A percentile compares a stretch with the other conserved stretches of the same genome.
Conservation (phyloP, 78 protist species). For the Ministeria vibrans region DNA sequence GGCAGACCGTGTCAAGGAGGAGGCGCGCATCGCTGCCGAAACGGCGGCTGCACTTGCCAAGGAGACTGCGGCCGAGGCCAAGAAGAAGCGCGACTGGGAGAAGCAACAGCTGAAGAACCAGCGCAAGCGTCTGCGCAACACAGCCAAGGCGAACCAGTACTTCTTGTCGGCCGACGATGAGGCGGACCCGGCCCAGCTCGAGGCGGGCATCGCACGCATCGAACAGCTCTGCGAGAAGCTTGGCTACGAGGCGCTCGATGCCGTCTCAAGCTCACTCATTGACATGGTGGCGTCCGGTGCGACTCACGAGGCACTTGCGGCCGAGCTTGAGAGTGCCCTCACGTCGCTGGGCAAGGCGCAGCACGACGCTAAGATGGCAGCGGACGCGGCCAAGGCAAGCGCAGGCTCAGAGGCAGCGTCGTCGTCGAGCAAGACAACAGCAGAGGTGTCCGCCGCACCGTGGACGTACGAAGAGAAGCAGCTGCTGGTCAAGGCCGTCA, state of each 20-base stretch:
- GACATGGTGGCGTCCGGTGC: not conserved
- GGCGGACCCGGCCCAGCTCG: not conserved
- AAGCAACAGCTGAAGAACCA: not conserved
- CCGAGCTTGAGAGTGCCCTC: not conserved
- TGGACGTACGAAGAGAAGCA: constrained; percentile 22
- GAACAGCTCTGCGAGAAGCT: constrained; percentile 15
- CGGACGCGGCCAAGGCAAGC: not conserved
- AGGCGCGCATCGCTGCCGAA: constrained; percentile 30
- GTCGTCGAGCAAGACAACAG: not conserved
- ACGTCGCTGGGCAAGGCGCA: not conserved
- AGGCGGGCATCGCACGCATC: not conserved
- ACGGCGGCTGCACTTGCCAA: constrained; percentile 28
- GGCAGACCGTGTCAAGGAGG: constrained; percentile 27
- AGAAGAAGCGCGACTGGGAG: not conserved
- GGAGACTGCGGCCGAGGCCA: not conserved
- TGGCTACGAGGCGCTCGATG: not conserved
- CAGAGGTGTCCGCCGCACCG: not conserved
- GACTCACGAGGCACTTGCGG: not conserved
- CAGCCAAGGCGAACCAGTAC: not conserved
- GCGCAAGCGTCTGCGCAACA: constrained; percentile 5
- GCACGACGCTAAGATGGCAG: not conserved
- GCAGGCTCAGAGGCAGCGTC: not conserved
- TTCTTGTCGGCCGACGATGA: not conserved
- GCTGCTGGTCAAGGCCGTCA: constrained; percentile 27
- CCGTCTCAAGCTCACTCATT: not conserved